Evolutionary conservation across 164 flowering plant species (phyloP).

Genomic region (Kingdonia uniflora): DNA sequence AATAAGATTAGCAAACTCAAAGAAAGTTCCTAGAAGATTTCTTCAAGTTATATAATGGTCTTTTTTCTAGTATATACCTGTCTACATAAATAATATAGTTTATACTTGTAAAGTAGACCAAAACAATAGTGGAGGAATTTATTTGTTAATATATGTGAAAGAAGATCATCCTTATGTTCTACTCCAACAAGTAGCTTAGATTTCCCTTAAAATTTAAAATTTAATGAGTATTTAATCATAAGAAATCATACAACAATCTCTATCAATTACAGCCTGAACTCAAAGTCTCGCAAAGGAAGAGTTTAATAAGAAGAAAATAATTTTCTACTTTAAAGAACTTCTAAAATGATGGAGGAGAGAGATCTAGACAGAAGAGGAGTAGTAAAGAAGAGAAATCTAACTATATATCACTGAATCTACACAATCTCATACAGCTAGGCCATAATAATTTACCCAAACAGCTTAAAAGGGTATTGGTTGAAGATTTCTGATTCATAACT

Average conservation of each 20-base stretch:
- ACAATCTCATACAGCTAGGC: constrained; percentile 70
- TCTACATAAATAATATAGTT: too few species aligned
- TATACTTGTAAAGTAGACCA: too few species aligned
- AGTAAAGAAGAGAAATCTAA: constrained; percentile 28
- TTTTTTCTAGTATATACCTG: too few species aligned
- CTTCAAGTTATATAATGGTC: constrained; percentile 10
- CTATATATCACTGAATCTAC: constrained; percentile 14
- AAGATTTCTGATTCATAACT: constrained; percentile 6
- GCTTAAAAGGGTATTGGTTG: constrained; percentile 13
- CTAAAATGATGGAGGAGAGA: constrained; percentile 10
- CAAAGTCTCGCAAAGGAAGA: constrained; percentile 14
- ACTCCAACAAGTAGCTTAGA: too few species aligned
- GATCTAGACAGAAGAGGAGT: not conserved
- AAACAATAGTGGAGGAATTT: too few species aligned
- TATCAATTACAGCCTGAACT: constrained; percentile 20
- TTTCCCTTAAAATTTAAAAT: constrained; percentile 1
- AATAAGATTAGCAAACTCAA: constrained; percentile 3
- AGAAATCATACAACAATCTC: constrained; percentile 20
- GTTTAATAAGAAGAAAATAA: not conserved
- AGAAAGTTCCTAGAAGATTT: constrained; percentile 14
- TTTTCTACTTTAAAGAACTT: constrained; percentile 11
- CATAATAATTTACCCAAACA: constrained; percentile 22
- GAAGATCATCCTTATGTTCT: too few species aligned
- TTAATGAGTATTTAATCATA: constrained; percentile 3
- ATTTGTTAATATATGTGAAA: too few species aligned